Evolutionary conservation across 345 rosid species (phyloP).

Genomic region (Mangifera indica): DNA sequence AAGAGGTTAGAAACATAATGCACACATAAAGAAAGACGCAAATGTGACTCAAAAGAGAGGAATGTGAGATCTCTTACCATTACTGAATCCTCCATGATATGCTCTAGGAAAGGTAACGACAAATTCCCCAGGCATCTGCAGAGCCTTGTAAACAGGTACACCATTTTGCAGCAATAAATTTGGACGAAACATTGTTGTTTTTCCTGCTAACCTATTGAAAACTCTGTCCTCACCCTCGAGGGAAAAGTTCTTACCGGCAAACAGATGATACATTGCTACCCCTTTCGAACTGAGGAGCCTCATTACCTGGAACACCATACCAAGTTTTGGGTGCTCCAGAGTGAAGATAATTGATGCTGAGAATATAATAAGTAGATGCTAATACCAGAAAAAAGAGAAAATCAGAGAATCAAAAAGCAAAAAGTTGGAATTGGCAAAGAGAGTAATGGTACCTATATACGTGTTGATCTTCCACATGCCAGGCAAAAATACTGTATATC

Average conservation of each 20-base stretch:
- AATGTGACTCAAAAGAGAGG: background rate
- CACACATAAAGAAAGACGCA: background rate
- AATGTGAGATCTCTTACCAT: slow-evolving; percentile 33
- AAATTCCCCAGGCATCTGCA: slow-evolving; percentile 64
- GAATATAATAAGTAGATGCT: slow-evolving; percentile 16
- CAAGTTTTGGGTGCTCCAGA: slow-evolving; percentile 69
- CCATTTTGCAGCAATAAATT: slow-evolving; percentile 43
- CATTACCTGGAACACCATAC: slow-evolving; percentile 64
- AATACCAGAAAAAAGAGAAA: background rate
- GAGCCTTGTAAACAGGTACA: slow-evolving; percentile 62
- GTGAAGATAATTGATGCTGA: slow-evolving; percentile 70
- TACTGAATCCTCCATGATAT: slow-evolving; percentile 70
- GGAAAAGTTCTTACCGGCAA: slow-evolving; percentile 35
- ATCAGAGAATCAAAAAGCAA: background rate
- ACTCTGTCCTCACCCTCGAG: slow-evolving; percentile 47
- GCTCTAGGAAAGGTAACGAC: slow-evolving; percentile 63
- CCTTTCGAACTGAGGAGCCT: slow-evolving; percentile 51
- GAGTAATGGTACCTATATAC: slow-evolving; percentile 45
- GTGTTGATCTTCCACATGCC: slow-evolving; percentile 78
- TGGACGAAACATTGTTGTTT: slow-evolving; percentile 67
- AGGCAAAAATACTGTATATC: slow-evolving; percentile 69
- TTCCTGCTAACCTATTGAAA: slow-evolving; percentile 45
- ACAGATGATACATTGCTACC: slow-evolving; percentile 50
- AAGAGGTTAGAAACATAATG: background rate
- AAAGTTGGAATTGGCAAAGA: background rate